phyloP scores from a whole-genome alignment of 2,329 filamentous ascomycete genomes.

The Trichoderma cornu-damae region DNA sequence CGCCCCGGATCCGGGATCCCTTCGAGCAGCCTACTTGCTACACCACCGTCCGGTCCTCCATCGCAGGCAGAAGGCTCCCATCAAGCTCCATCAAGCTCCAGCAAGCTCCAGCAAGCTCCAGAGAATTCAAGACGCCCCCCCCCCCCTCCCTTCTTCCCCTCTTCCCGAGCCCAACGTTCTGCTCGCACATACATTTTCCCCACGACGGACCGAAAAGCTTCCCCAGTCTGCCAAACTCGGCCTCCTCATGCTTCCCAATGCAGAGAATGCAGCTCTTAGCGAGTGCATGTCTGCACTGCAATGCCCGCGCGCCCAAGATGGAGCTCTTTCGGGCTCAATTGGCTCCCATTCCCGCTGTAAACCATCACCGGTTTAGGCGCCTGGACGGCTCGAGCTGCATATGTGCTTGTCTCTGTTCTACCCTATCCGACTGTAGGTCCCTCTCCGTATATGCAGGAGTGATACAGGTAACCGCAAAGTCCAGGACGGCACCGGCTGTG shows the following conservation, averaged over 20 bases:
- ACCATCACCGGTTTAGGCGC: constrained; percentile 5
- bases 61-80: neutral
- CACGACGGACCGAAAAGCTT: constrained; percentile 17
- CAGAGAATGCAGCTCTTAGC: constrained; percentile 14
- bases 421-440: neutral
- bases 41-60: constrained; percentile 7
- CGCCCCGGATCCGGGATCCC: constrained; percentile 11
- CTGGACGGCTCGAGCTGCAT: neutral
- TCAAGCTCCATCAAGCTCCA: too few relatives aligned
- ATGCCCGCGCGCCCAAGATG: constrained; percentile 16
- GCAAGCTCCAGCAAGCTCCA: too few relatives aligned
- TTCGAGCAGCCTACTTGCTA: neutral
- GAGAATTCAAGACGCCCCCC: neutral
- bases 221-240: constrained; percentile 13
- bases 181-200: neutral
- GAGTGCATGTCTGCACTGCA: constrained; percentile 14
- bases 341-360: neutral
- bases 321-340: constrained; percentile 7
- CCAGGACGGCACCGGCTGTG: neutral
- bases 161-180: constrained; percentile 4
- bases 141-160: neutral
- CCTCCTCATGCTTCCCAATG: neutral
- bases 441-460: constrained; percentile 4
- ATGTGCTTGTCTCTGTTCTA: neutral
- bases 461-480: neutral